These are phyloP conservation scores for Penicillium paxilli DNA, from an alignment of 495 filamentous ascomycete species.

Conservation along the genomic window DNA sequence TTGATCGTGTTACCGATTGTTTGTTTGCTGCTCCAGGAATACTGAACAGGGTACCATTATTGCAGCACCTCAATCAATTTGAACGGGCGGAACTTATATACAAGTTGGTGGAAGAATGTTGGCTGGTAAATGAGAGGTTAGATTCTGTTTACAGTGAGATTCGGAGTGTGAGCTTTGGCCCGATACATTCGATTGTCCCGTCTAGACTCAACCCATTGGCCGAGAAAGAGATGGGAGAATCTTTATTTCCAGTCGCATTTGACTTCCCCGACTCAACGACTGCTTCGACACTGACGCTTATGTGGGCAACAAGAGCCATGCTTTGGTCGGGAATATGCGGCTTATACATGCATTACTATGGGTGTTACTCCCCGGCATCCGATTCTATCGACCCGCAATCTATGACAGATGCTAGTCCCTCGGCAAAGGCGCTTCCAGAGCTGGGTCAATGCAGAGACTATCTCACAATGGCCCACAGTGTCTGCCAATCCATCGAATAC, in stretches of 20 bases:
- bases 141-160: not conserved
- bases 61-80: not conserved
- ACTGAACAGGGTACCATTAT: conserved; percentile 13
- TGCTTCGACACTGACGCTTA: conserved; percentile 30
- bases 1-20: conserved; percentile 28
- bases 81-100: not conserved
- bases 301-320: conserved; percentile 31
- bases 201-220: not conserved
- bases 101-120: not conserved
- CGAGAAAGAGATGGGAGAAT: not conserved
- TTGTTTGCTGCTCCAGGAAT: conserved; percentile 24
- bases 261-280: conserved; percentile 22
- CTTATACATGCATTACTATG: conserved; percentile 9
- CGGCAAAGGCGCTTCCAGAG: conserved; percentile 10
- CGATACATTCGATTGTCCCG: not conserved
- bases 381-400: too few species aligned
- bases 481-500: conserved; percentile 35
- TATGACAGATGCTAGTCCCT: too few species aligned
- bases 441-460: conserved; percentile 25
- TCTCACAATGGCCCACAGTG: conserved; percentile 23
- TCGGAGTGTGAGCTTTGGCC: not conserved
- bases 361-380: not conserved
- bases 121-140: not conserved
- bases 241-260: not conserved
- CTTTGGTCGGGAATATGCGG: conserved; percentile 24